Conservation (phyloP, 2,329 filamentous ascomycete species). For the Daldinia sp. region DNA sequence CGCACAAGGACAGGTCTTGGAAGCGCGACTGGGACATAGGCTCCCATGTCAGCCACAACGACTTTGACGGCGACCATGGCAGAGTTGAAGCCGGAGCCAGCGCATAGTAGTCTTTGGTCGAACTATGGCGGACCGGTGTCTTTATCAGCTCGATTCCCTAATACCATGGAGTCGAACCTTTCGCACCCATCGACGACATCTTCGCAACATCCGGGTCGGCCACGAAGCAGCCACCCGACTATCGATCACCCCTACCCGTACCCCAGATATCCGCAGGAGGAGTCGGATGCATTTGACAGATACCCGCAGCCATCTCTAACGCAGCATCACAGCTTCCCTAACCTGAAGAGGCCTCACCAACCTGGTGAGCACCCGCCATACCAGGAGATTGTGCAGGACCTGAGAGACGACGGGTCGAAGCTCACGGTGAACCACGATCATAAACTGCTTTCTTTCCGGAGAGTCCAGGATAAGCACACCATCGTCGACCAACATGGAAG, state of each 20-base stretch:
- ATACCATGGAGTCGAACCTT: conserved; percentile 63
- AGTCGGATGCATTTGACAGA: conserved; percentile 66
- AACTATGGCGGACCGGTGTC: conserved; percentile 67
- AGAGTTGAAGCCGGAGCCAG: conserved; percentile 71
- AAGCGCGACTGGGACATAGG: conserved; percentile 57
- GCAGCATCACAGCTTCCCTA: conserved; percentile 66
- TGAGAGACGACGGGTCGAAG: conserved; percentile 69
- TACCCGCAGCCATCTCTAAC: conserved; percentile 62
- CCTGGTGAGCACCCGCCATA: conserved; percentile 67
- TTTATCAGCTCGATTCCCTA: conserved; percentile 64
- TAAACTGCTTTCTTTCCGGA: conserved; percentile 70
- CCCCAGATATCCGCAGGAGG: conserved; percentile 66
- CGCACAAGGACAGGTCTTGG: conserved; percentile 41
- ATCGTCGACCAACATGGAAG: conserved; percentile 70
- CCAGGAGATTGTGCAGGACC: conserved; percentile 71
- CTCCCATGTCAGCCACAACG: conserved; percentile 71
- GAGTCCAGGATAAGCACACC: conserved; percentile 69
- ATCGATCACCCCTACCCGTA: conserved; percentile 68
- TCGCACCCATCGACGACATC: conserved; percentile 60
- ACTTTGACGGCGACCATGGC: conserved; percentile 72
- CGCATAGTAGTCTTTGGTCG: conserved; percentile 69
- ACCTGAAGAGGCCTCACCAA: conserved; percentile 69
- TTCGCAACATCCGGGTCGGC: conserved; percentile 62
- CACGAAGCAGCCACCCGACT: conserved; percentile 62
- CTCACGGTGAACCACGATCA: conserved; percentile 70